Base-by-base conservation (phyloP, 2,329 filamentous ascomycete species). In the Cladobotryum mycophilum region DNA sequence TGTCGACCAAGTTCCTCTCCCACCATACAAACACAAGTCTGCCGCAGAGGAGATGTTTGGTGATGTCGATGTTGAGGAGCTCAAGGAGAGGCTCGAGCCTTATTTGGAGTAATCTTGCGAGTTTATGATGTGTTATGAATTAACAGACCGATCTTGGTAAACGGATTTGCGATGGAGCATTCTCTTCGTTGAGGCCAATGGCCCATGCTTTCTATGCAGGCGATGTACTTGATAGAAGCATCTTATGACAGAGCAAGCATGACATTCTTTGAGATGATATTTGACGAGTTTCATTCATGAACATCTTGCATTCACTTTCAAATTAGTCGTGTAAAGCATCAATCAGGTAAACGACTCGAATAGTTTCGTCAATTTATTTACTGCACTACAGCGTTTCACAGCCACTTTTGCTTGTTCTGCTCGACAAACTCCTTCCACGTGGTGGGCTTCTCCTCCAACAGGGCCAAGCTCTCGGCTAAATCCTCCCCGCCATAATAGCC, bases 1-100 rank as follows among this genome's bases (percentile, higher is more conserved):
- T 14, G 74, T 93, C 0, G 76, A 78, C 44, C 76, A 76, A 51
- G 81, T 96, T 0, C 70, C 95, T 51, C 81, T 96, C 56, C 91
- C 91, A 40, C 88, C 89, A 2, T 82, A 80, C 68, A 76, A 75
- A 54, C 49, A 61, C 20, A 55, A 53, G 45, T 56, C 0, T 46
- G 50, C 38, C 17, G n/a, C 7, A 47, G 41, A 20, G 42, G 46
- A 44, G 2, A 22, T 20, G 11, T 15, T 55, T 9, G 35, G 53
- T 11, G 57, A 56, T 2, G 61, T 68, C 12, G 60, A 56, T 1
- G 58, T 67, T 5, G 59, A 64, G 18, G 63, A 67, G 1, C 51
- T 68, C 1, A 63, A 58, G 44, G 56, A 58, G 46, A 61, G 64
- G 20, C 55, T 68, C n/a, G 51, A 55, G 17, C 56, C 56, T 1